Evolutionary conservation across 2,329 filamentous ascomycete species (phyloP), one percentile per base, ranked within the genome.

Genomic region (Orbilia javanica): DNA sequence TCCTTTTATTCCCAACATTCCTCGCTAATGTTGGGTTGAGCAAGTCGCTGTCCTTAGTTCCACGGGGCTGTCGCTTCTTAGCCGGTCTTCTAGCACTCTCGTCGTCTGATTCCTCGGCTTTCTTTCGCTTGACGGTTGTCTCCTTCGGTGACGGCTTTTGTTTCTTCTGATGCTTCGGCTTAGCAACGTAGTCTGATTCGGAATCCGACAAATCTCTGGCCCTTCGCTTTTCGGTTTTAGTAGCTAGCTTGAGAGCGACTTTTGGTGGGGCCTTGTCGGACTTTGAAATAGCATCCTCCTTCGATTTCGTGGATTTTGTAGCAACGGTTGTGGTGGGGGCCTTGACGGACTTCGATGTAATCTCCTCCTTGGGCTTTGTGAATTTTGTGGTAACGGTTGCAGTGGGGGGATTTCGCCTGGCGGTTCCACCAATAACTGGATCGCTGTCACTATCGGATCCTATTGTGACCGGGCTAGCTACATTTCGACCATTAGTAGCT

Each of bases 41-140:
- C 20, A 64, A 10, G 25, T 39, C 44, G 27, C 31, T 42, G 15
- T 10, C 44, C 20, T 69, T 76, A 6, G 50, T 53, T 44, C 60
- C 69, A 48, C 67, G 57, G 31, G 71, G 66, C n/a, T 71, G 66
- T 31, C 73, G 66, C 50, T 77, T 77, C n/a, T 10, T 34, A 22
- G 34, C 39, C 1, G 60, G 65, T 11, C 63, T 71, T 11, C 50
- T 25, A 18, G 42, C 20, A 4, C 25, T 60, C 20, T 71, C 73
- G 18, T 57, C 60, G 3, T 66, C 67, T 15, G 44, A 55, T 6
- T 60, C 53, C 10, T 42, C 44, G 31, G 62, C 67, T 18, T 46
- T 36, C 36, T 78, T 78, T 66, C 74, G 42, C 39, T 78, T 78
- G 10, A 55, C 27, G 0, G 27, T 42, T 1, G 34, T 50, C 4